Evolutionary conservation across 805 yeast genomes (phyloP), one percentile per base, ranked within the genome.

Genomic region (Naumovozyma baii): DNA sequence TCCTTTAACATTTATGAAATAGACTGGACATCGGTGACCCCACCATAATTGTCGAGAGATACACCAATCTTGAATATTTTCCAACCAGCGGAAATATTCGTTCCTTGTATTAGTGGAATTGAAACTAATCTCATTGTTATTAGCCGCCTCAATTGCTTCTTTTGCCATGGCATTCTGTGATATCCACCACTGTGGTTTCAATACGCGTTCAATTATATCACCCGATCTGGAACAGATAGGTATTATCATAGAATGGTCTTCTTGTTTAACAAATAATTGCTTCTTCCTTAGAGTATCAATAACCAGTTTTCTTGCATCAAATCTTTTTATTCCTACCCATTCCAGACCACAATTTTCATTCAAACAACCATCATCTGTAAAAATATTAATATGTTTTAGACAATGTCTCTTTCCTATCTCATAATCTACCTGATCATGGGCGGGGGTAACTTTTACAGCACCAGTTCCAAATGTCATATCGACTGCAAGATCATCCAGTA

Each of bases 121-220:
- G 55, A 90, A 84, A 40, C 75, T 74, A 52, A 90, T 74, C 39
- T 77, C 74, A 46, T 96, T 96, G 20, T 71, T 70, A 62, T 75
- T 75, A 42, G 90, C 96, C 37, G 84, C 95, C 36, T 76, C 70
- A 49, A 86, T 76, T 38, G 95, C 96, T 46, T 73, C 84, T 47
- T 70, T 69, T 38, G 97, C 97, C 83, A 85, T 83, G 41, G 76
- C 81, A 52, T 73, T 73, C 67, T 88, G 96, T 43, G 83, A 68
- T 46, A 90, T 95, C 96, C 96, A 90, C 98, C 98, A 90, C 69
- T 90, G 98, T 39, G 97, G 97, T 69, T 90, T 92, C 67, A 92
- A 72, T 55, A 84, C 68, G 33, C 97, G 97, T 69, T 90, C 97
- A 56, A 90, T 88, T 45, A 90, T 70, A 67, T 90, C 98, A 47